Evolutionary conservation across 441 rosid genomes (phyloP), one percentile per base, ranked within the genome.

Genomic region (Lagerstroemia fauriei): DNA sequence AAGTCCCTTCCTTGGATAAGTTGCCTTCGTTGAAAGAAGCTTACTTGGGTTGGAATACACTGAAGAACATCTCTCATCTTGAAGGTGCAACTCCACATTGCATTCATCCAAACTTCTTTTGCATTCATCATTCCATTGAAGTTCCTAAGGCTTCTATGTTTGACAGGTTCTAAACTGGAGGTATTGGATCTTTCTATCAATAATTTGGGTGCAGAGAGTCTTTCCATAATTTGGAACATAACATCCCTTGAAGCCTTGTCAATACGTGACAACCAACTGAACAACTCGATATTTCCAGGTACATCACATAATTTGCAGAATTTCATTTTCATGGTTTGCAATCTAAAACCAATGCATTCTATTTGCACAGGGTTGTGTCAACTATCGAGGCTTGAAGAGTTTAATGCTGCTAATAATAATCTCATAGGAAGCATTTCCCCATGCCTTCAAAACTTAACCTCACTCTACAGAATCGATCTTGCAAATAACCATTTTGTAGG

Each of bases 371-470:
- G 85, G 3, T 27, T 84, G 4, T 89, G 88, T 74, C 9, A 79
- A 7, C 13, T 86, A 5, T 59, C 0, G 16, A 34, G 63, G 65
- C 77, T 84, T 6, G 41, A 81, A 22, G 78, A 38, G 48, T 48
- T 85, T 14, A 17, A 76, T 71, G 27, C 87, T 4, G 6, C 20
- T 1, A 0, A 2, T 0, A 84, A 84, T 24, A 1, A 22, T 27
- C n/a, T 63, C 24, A 53, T 11, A 9, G 71, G 73, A 38, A 32
- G 48, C 32, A 41, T 44, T 38, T 59, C 57, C 9, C 24, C 0
- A 0, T 86, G 89, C 66, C 63, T 86, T 7, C 25, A 24, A 34
- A 87, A 82, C 75, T 57, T 86, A 75, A 83, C 85, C 10, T 84
- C 82, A 1, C 84, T 87, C 34, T 8, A 38, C 16, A 24, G 31